phyloP scores from a whole-genome alignment of 805 yeast species.

The Ogataea chonburiensis region DNA sequence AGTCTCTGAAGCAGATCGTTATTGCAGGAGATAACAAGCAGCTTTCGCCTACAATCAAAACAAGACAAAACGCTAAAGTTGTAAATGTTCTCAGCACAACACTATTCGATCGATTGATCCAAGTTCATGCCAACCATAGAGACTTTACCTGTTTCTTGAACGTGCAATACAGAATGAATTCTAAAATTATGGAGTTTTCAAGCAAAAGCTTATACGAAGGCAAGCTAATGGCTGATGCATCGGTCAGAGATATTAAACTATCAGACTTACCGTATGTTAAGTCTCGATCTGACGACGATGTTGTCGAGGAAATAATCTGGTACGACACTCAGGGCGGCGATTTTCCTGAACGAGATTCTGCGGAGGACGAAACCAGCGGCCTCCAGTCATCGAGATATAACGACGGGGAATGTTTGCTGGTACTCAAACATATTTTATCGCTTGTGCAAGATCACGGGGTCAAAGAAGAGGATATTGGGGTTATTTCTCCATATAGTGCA shows the following conservation, averaged over 20 bases:
- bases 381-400: constrained; percentile 62
- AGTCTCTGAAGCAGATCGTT: constrained; percentile 55
- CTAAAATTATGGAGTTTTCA: constrained; percentile 73
- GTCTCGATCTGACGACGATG: constrained; percentile 47
- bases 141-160: constrained; percentile 56
- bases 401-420: constrained; percentile 71
- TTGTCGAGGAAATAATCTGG: constrained; percentile 66
- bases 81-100: constrained; percentile 57
- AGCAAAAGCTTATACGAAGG: constrained; percentile 64
- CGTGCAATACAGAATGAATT: constrained; percentile 87
- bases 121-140: constrained; percentile 44
- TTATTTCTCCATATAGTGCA: constrained; percentile 88
- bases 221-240: constrained; percentile 57
- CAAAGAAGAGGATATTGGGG: constrained; percentile 59
- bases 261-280: constrained; percentile 47
- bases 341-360: constrained; percentile 58
- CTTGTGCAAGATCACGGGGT: constrained; percentile 53
- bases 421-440: constrained; percentile 50
- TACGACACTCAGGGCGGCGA: constrained; percentile 92
- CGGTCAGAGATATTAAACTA: constrained; percentile 53
- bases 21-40: constrained; percentile 94
- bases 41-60: constrained; percentile 85
- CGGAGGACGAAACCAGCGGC: constrained; percentile 22
- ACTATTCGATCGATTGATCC: constrained; percentile 74
- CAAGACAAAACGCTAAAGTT: constrained; percentile 39